A percentile compares a stretch with the other conserved stretches of the same genome.
Conservation (phyloP, 2,329 filamentous ascomycete species). For the Fusarium devonianum region DNA sequence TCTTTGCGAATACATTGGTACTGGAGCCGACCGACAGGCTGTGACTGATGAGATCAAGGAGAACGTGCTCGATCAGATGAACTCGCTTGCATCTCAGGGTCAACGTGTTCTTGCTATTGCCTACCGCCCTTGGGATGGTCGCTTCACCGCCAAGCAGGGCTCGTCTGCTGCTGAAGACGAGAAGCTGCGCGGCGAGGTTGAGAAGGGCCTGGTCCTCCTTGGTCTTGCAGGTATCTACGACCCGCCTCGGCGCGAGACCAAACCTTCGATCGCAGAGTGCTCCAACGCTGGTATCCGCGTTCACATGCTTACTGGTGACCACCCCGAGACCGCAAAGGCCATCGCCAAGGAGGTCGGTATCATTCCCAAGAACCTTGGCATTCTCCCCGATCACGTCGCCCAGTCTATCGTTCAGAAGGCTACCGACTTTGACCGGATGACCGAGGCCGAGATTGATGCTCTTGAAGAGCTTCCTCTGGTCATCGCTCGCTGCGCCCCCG, state of each 20-base stretch:
- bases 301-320: constrained; percentile 86
- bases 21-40: constrained; percentile 50
- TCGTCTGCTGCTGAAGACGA: constrained; percentile 51
- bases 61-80: constrained; percentile 61
- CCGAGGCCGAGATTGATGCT: constrained; percentile 76
- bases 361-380: constrained; percentile 67
- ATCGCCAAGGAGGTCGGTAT: constrained; percentile 84
- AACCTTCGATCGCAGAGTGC: constrained; percentile 73
- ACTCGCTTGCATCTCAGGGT: constrained; percentile 68
- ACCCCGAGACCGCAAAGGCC: constrained; percentile 78
- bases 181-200: constrained; percentile 66
- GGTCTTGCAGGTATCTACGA: constrained; percentile 90
- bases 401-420: constrained; percentile 76
- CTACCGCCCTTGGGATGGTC: constrained; percentile 66
- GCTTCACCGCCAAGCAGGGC: constrained; percentile 50
- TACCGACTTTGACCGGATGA: constrained; percentile 78
- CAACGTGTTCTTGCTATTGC: constrained; percentile 77
- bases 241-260: constrained; percentile 82
- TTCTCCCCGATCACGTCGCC: constrained; percentile 68
- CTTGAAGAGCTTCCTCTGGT: constrained; percentile 80
- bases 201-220: constrained; percentile 73
- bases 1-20: constrained; percentile 59
- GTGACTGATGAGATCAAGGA: constrained; percentile 61
- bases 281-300: constrained; percentile 78
- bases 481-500: constrained; percentile 82